These are phyloP conservation scores for Gossypium davidsonii DNA, from an alignment of 441 rosid species.

Conservation along the genomic window DNA sequence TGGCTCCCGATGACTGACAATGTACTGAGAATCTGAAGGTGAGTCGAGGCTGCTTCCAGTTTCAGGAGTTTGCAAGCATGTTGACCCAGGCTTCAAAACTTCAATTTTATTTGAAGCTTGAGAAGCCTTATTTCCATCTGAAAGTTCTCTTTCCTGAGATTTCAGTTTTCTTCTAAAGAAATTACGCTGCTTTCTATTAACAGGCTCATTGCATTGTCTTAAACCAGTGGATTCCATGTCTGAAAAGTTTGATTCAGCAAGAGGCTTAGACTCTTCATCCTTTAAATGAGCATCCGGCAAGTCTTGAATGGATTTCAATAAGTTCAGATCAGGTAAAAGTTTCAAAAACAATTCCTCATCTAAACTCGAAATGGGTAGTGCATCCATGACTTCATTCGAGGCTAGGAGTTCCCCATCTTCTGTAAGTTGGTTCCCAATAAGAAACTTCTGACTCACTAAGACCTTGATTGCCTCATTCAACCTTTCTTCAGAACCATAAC, in stretches of 20 bases:
- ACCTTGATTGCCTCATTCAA: slow-evolving; percentile 60
- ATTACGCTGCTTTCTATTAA: slow-evolving; percentile 42
- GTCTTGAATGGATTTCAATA: slow-evolving; percentile 43
- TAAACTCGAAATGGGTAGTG: slow-evolving; percentile 64
- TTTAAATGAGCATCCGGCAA: slow-evolving; percentile 34
- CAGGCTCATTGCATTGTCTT: slow-evolving; percentile 33
- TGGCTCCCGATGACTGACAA: slow-evolving; percentile 31
- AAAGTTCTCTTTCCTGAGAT: slow-evolving; percentile 41
- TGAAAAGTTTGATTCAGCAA: slow-evolving; percentile 27
- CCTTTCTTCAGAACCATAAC: slow-evolving; percentile 55
- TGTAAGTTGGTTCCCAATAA: slow-evolving; percentile 37
- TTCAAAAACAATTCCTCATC: slow-evolving; percentile 72
- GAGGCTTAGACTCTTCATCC: slow-evolving; percentile 36
- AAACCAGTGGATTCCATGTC: slow-evolving; percentile 26
- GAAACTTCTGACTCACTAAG: slow-evolving; percentile 59
- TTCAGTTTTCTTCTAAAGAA: slow-evolving; percentile 59
- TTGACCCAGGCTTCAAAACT: slow-evolving; percentile 70
- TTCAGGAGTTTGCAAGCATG: slow-evolving; percentile 36
- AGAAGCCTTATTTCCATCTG: slow-evolving; percentile 33
- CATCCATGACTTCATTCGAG: slow-evolving; percentile 70
- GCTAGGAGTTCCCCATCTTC: slow-evolving; percentile 43
- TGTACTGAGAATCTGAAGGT: slow-evolving; percentile 31
- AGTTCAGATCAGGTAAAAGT: slow-evolving; percentile 66
- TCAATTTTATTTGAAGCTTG: slow-evolving; percentile 56
- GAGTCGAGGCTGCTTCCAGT: slow-evolving; percentile 30